These are phyloP conservation scores for Diaporthe nobilis DNA, from an alignment of 2,329 filamentous ascomycete species.

Conservation along the genomic window DNA sequence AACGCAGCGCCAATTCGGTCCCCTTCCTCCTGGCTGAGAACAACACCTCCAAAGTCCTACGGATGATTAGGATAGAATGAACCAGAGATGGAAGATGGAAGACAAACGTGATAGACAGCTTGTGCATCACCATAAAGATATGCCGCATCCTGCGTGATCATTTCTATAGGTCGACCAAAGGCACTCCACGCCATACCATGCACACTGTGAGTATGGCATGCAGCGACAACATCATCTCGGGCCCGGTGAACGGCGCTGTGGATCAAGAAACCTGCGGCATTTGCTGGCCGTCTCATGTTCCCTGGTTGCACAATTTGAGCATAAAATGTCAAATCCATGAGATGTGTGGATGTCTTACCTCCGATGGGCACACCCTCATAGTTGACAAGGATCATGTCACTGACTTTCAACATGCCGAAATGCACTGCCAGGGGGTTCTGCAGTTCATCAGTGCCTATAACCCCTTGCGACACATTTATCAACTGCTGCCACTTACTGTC, in stretches of 20 bases:
- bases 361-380: slow-evolving; percentile 24
- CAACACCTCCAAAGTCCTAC: slow-evolving; percentile 70
- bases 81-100: background rate
- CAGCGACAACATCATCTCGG: slow-evolving; percentile 67
- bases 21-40: slow-evolving; percentile 73
- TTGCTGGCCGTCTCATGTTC: slow-evolving; percentile 17
- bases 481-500: slow-evolving; percentile 44
- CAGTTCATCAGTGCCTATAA: background rate
- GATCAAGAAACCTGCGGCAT: slow-evolving; percentile 69
- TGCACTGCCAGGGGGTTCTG: slow-evolving; percentile 69
- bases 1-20: slow-evolving; percentile 69
- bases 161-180: slow-evolving; percentile 67
- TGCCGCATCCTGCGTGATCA: slow-evolving; percentile 69
- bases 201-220: slow-evolving; percentile 69
- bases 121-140: slow-evolving; percentile 65
- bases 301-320: background rate
- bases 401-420: slow-evolving; percentile 73
- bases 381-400: slow-evolving; percentile 43
- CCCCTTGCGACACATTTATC: background rate
- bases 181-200: slow-evolving; percentile 71
- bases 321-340: fast-evolving
- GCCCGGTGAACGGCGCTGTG: slow-evolving; percentile 70
- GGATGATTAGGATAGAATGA: background rate
- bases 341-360: background rate
- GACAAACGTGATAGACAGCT: slow-evolving; percentile 65